A percentile compares a stretch with the other conserved stretches of the same genome.
phyloP scores from a whole-genome alignment of 2,329 filamentous ascomycete genomes.

The Mariannaea sp. region DNA sequence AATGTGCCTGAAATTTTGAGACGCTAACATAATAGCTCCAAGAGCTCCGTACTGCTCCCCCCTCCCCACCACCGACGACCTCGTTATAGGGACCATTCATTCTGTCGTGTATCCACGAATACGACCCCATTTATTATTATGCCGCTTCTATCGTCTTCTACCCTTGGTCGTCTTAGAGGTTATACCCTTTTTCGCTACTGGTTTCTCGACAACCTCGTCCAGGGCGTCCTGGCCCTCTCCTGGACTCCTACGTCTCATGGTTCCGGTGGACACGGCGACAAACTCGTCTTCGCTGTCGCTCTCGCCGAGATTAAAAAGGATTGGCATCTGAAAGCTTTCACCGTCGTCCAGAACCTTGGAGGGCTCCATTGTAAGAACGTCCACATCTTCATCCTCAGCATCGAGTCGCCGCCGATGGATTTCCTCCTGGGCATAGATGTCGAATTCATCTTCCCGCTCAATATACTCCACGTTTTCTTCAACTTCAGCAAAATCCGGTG shows the following conservation, averaged over 20 bases:
- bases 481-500: conserved; percentile 95
- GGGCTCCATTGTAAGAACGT: conserved; percentile 79
- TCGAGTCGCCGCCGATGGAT: conserved; percentile 89
- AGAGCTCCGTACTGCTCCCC: background rate
- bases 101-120: background rate
- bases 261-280: conserved; percentile 70
- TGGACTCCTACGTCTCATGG: conserved; percentile 84
- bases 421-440: conserved; percentile 94
- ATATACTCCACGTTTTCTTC: conserved; percentile 98
- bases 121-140: background rate
- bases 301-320: conserved; percentile 89
- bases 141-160: conserved; percentile 43
- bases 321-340: conserved; percentile 83
- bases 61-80: conserved; percentile 4
- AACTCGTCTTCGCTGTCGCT: conserved; percentile 96
- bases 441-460: conserved; percentile 95
- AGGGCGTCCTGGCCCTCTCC: conserved; percentile 70
- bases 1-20: background rate
- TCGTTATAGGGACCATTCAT: too few relatives aligned
- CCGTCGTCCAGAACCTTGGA: conserved; percentile 64
- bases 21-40: conserved; percentile 12
- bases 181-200: conserved; percentile 45
- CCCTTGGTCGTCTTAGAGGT: conserved; percentile 45
- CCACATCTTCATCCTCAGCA: conserved; percentile 89
- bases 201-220: conserved; percentile 55